Evolutionary conservation across 164 flowering plant species (phyloP).

Genomic region (Vitis riparia): DNA sequence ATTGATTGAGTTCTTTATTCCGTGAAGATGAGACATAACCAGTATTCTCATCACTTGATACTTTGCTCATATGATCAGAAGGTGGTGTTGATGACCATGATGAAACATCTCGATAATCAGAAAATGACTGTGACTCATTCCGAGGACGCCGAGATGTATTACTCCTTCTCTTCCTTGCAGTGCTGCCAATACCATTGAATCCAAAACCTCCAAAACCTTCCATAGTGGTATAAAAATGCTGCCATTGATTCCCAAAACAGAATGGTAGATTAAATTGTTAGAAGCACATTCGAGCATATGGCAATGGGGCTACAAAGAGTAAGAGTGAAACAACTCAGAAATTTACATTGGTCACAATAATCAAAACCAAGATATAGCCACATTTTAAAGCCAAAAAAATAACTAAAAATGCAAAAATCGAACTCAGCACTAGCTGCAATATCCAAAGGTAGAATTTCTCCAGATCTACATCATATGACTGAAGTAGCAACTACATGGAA

Average conservation of each 20-base stretch:
- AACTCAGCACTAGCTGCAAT: no score
- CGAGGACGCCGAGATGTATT: constrained; percentile 56
- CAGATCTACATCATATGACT: no score
- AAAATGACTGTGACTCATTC: constrained; percentile 38
- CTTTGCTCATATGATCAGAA: constrained; percentile 43
- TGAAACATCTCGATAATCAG: constrained; percentile 37
- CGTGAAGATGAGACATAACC: constrained; percentile 27
- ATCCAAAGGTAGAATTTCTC: no score
- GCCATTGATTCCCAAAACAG: not conserved
- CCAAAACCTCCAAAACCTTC: constrained; percentile 16
- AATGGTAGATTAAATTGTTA: no score
- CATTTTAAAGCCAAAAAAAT: no score
- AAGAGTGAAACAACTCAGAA: no score
- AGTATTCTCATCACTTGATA: constrained; percentile 39
- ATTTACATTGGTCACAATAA: no score
- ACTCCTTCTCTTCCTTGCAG: constrained; percentile 55
- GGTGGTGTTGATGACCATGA: constrained; percentile 49
- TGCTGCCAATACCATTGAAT: constrained; percentile 35
- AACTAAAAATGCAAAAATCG: no score
- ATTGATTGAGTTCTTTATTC: constrained; percentile 43
- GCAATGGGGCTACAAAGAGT: no score
- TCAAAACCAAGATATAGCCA: no score
- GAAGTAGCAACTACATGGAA: no score
- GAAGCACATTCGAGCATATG: no score
- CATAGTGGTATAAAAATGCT: constrained; percentile 2